Percentiles rank a stretch among this genome's conserved stretches.
Conservation (phyloP, 495 filamentous ascomycete species). For the Xylaria grammica region DNA sequence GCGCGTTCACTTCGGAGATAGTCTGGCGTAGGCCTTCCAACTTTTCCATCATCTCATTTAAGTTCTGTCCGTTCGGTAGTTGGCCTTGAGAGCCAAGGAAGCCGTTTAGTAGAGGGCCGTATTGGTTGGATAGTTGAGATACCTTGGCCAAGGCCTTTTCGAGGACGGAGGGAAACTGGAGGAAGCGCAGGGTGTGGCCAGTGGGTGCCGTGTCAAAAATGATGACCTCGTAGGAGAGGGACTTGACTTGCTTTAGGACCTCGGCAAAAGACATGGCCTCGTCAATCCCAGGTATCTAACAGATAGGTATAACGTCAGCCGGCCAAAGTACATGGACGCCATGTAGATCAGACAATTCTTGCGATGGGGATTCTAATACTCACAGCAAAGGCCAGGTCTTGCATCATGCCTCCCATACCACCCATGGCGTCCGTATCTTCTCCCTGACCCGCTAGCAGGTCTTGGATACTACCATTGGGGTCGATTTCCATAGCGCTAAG, state of each 20-base stretch:
- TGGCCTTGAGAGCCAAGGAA: slow-evolving; percentile 81
- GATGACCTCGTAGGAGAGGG: slow-evolving; percentile 97
- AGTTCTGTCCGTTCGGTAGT: slow-evolving; percentile 86
- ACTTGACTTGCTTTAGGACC: slow-evolving; percentile 98
- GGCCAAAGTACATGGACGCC: neutral
- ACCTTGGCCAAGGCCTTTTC: slow-evolving; percentile 98
- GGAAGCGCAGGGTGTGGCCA: slow-evolving; percentile 98
- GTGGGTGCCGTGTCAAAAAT: slow-evolving; percentile 99
- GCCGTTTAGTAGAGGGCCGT: slow-evolving; percentile 94
- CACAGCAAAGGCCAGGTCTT: slow-evolving; percentile 68
- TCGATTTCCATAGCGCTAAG: slow-evolving; percentile 99
- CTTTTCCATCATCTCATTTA: slow-evolving; percentile 90
- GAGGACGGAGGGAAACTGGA: slow-evolving; percentile 97
- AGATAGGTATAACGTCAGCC: slow-evolving; percentile 1
- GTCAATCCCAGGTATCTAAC: slow-evolving; percentile 94
- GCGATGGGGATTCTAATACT: slow-evolving; percentile 30
- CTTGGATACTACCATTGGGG: slow-evolving; percentile 96
- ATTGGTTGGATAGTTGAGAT: slow-evolving; percentile 90
- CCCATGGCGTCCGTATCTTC: slow-evolving; percentile 69
- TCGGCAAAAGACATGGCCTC: slow-evolving; percentile 99
- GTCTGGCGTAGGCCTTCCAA: slow-evolving; percentile 91
- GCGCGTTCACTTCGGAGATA: slow-evolving; percentile 93
- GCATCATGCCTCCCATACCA: slow-evolving; percentile 65
- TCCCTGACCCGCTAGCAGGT: slow-evolving; percentile 81
- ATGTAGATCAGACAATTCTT: no score